Base-by-base conservation (phyloP, 371 early-diverging fungal species). In the Apophysomyces ossiformis region DNA sequence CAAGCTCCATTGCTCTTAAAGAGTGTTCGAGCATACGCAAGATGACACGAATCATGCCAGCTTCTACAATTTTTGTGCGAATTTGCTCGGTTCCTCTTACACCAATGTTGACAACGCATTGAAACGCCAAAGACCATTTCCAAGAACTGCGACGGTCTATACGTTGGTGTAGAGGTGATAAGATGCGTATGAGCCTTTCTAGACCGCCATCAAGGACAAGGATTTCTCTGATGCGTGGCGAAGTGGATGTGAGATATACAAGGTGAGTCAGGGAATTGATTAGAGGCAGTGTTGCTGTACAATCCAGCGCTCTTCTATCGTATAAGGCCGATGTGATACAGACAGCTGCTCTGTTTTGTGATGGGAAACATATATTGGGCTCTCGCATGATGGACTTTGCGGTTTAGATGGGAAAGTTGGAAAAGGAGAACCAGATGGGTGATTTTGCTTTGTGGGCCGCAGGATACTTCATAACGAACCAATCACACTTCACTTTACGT, bases 251-350 rank as follows among this genome's bases (percentile, higher is more conserved):
- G 63, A 95, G 82, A 71, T 93, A 92, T 47, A 87, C 89, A 41
- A 96, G 89, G 80, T 95, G 92, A 64, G 91, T 92, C 16, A 96
- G 85, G 21, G 95, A 94, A 69, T 90, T 92, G 70, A 93, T 88
- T 60, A 96, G 85, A 38, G 96, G 92, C 67, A 93, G 78, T 50
- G 89, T 88, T 66, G 94, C 93, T 35, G 96, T 92, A 77, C 94
- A 93, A 73, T 94, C 93, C 26, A 96, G 79, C 13, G 96, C 95
- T 63, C 95, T 86, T 69, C 95, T 86, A 81, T 96, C 96, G 78
- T 95, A 95, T 60, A 90, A 85, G 32, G 91, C 86, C 21, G 90
- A 88, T 9, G 92, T 90, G 68, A 95, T 93, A 65, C 89, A 88
- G 43, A 93, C 86, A 44, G 89, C 89, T 37, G 93, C 92, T 78